Base-by-base conservation (phyloP, 495 filamentous ascomycete species). In the Chaetomium tenue region DNA sequence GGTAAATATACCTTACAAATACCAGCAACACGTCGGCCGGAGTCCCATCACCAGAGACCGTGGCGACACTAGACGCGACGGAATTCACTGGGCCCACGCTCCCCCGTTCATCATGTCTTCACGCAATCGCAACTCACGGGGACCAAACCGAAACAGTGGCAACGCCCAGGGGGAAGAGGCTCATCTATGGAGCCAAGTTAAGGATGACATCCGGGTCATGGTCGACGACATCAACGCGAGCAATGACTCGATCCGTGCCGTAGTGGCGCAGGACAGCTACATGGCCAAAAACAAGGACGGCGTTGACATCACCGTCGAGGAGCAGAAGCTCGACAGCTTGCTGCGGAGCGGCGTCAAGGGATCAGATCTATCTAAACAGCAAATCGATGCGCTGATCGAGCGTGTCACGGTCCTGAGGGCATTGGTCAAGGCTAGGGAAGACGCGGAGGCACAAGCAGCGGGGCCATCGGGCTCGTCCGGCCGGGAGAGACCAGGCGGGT, bases 391-490 rank as follows among this genome's bases (percentile, higher is more conserved):
- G 3, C 70, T 78, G 0, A 76, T 79, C 25, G 80, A 83, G 59
- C 76, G 79, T 48, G 71, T 81, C 60, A 81, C 77, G 25, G 71
- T 83, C 15, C 58, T 83, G 15, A 63, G 74, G 28, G 80, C 78
- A 13, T 67, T 82, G 16, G 75, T 77, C 8, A 79, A 81, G 66
- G 84, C 83, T 30, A 86, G 86, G 70, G 86, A 89, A 66, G 86
- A 87, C 16, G 22, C 62, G 61, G 83, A 87, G 63, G 81, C 83
- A 62, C 84, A 85, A 64, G 76, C 81, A 54, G 77, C 76, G 40
- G 75, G 69, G 5, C 1, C 53, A 11, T 58, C 72, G 11, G 56
- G 68, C 2, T 54, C 66, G 46, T 58, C 63, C 5, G 59, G 66
- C 11, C 66, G 71, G 28, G 66, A 78, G 65, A 57, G 75, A 26